These are phyloP conservation scores for Zygosaccharomyces sapae DNA, from an alignment of 1,139 yeast genomes.

Conservation along the genomic window DNA sequence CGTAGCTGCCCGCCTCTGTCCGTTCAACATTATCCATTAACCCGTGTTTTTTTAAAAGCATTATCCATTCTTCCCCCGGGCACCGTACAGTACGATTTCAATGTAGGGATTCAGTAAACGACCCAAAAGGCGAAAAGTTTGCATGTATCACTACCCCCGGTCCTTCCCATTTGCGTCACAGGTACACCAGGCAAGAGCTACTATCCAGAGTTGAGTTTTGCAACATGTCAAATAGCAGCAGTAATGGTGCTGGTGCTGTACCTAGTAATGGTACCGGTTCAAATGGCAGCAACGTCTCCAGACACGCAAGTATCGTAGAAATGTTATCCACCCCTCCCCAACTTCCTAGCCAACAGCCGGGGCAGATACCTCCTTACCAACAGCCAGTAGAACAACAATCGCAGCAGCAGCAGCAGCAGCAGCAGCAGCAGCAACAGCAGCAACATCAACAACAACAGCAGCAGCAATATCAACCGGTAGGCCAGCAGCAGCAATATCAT, in stretches of 20 bases:
- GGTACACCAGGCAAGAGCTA: neutral
- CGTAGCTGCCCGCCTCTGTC: too few species aligned
- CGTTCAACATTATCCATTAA: too few species aligned
- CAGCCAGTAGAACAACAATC: slow-evolving; percentile 25
- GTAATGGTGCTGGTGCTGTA: slow-evolving; percentile 4
- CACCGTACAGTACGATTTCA: neutral
- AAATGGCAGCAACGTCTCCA: slow-evolving; percentile 18
- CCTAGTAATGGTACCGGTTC: slow-evolving; percentile 7
- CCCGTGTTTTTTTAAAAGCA: neutral
- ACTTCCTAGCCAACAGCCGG: slow-evolving; percentile 29
- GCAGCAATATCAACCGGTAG: too few species aligned
- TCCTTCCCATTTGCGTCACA: neutral
- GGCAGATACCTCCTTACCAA: too few species aligned
- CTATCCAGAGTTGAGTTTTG: neutral
- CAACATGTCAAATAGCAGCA: neutral
- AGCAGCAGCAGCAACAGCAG: slow-evolving; percentile 27
- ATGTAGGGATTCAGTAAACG: neutral
- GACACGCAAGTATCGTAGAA: slow-evolving; percentile 72
- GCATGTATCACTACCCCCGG: slow-evolving; percentile 1
- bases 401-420: slow-evolving; percentile 16
- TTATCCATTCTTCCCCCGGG: neutral
- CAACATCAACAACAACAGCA: slow-evolving; percentile 14
- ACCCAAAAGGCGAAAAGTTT: slow-evolving; percentile 2
- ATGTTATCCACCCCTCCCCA: slow-evolving; percentile 74
- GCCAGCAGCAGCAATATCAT: slow-evolving; percentile 14